phyloP scores from a whole-genome alignment of 108 stramenopile species.

The Phaeodactylum tricornutum region DNA sequence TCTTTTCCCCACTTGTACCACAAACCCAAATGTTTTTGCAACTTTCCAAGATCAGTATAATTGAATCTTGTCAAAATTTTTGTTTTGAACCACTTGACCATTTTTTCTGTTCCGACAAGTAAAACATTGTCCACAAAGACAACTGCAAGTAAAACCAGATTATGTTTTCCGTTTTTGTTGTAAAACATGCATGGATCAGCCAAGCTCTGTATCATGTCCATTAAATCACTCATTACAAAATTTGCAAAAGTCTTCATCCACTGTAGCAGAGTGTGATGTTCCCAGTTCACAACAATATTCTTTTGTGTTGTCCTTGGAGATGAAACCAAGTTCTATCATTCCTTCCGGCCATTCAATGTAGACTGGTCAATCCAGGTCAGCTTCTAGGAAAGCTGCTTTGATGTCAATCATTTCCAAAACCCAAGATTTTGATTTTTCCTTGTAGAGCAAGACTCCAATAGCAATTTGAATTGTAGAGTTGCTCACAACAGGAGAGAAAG shows the following conservation, averaged over 20 bases:
- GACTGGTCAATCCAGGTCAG: background rate
- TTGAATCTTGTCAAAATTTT: conserved; percentile 6
- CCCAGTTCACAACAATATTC: conserved; percentile 3
- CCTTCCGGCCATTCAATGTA: conserved; percentile 11
- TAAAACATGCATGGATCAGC: conserved; percentile 4
- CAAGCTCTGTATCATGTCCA: conserved; percentile 1
- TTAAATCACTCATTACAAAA: background rate
- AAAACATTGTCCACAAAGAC: conserved; percentile 15
- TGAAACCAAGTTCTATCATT: conserved; percentile 4
- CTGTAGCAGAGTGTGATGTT: conserved; percentile 3
- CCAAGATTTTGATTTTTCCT: background rate
- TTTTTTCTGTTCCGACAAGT: background rate
- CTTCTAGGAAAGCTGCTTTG: conserved; percentile 15
- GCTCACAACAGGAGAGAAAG: background rate
- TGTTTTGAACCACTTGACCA: conserved; percentile 8
- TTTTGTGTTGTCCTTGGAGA: conserved; percentile 1
- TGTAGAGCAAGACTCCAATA: background rate
- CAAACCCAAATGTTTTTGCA: conserved; percentile 13
- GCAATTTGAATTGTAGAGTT: background rate
- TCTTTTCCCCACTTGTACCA: conserved; percentile 6
- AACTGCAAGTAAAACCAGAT: conserved; percentile 1
- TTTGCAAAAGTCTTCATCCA: conserved; percentile 1
- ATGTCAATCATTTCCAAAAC: conserved; percentile 7
- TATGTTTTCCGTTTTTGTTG: background rate
- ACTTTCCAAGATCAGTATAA: conserved; percentile 6